Base-by-base conservation (phyloP, 345 rosid genomes). In the Hypericum perforatum region DNA sequence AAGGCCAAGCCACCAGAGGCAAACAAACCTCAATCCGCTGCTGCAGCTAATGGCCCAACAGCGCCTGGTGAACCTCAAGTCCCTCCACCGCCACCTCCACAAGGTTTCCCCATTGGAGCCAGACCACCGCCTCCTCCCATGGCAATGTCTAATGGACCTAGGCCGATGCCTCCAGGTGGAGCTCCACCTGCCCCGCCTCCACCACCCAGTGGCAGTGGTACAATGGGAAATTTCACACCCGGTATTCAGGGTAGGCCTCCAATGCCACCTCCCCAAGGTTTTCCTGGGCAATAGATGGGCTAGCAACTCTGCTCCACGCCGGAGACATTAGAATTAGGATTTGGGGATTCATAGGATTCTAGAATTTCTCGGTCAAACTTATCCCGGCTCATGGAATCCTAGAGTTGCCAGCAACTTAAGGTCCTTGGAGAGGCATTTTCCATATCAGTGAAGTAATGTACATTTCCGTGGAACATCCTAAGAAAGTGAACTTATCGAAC, bases 1-100 rank as follows among this genome's bases (percentile, higher is more conserved):
- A 92, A 92, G 64, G 37, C 75, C 43, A 92, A 82, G 66, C 89
- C 94, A 38, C 82, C 65, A 44, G 98, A 92, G 73, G 61, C 67
- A n/a, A 82, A 57, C 77, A 87, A 83, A 64, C 90, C 90, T 45
- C 96, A 62, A 62, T 55, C 80, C 32, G 61, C 81, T 8, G 71
- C 80, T 67, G 82, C 78, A 52, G 66, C 80, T 11, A 84, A 92
- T 36, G 89, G 89, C 22, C 56, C 74, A 40, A 39, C 74, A 0
- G 84, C 81, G 9, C 94, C 95, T 42, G 83, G 79, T 49, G 83
- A 44, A 15, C 87, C 78, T 0, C 82, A 75, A 7, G 78, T 72
- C 37, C 81, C 78, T 1, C 82, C 73, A 0, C 76, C 75, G 3
- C 91, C 91, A 0, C 95, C 94, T 12, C 84, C 89, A 0, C 80